Conservation (phyloP, 78 protist species). For the Dictyostelium purpureum region DNA sequence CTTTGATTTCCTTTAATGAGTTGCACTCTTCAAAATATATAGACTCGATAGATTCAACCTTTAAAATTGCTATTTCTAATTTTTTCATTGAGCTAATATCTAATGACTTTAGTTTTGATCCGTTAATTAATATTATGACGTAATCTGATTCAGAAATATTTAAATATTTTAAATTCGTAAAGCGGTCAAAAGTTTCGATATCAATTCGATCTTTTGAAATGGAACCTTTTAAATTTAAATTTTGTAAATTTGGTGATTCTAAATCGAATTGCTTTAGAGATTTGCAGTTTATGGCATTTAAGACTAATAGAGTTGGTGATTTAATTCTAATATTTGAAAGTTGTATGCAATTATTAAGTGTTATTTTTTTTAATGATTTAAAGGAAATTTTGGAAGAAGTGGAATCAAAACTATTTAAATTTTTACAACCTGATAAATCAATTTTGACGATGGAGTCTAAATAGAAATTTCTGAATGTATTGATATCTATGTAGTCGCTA, state of each 20-base stretch:
- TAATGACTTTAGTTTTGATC: too few relatives aligned
- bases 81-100: too few relatives aligned
- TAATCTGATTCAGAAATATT: too few relatives aligned
- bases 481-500: neutral
- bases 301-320: neutral
- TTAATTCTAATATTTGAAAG: neutral
- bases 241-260: neutral
- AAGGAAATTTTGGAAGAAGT: neutral
- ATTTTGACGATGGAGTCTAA: neutral
- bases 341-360: neutral
- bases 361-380: neutral
- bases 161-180: too few relatives aligned
- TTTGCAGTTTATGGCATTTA: neutral
- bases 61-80: too few relatives aligned
- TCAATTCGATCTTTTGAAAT: too few relatives aligned
- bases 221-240: neutral
- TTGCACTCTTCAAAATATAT: too few relatives aligned
- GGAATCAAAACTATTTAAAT: neutral
- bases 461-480: neutral
- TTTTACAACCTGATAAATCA: neutral
- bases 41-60: too few relatives aligned
- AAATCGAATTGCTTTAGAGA: neutral
- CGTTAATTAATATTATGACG: too few relatives aligned
- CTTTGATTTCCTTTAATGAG: too few relatives aligned
- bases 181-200: too few relatives aligned